A percentile compares a stretch with the other conserved stretches of the same genome.
These are phyloP conservation scores for Myxozyma udenii DNA, from an alignment of 805 yeast genomes.

Conservation along the genomic window DNA sequence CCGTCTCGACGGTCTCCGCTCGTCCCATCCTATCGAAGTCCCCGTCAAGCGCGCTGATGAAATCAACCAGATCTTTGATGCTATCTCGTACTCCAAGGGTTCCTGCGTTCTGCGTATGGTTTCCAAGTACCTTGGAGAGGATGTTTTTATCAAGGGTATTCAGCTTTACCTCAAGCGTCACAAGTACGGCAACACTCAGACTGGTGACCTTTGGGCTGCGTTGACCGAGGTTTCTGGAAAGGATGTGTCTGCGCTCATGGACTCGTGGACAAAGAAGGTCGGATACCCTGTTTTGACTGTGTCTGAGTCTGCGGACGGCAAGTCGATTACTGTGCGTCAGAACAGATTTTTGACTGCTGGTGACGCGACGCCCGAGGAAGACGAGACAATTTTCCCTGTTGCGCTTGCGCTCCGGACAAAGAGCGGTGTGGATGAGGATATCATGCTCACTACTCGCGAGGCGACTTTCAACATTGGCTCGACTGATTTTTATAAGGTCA, in stretches of 20 bases:
- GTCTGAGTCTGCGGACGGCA: conserved; percentile 38
- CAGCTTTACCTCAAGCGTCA: conserved; percentile 62
- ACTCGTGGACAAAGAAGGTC: conserved; percentile 66
- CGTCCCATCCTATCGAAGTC: conserved; percentile 83
- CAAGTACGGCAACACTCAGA: conserved; percentile 66
- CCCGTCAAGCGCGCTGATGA: conserved; percentile 76
- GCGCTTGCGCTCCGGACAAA: conserved; percentile 54
- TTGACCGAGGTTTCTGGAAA: conserved; percentile 60
- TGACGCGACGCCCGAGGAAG: conserved; percentile 57
- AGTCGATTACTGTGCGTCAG: conserved; percentile 48
- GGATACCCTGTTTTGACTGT: conserved; percentile 72
- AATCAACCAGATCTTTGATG: conserved; percentile 80
- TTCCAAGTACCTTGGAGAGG: conserved; percentile 65
- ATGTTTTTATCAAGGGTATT: conserved; percentile 68
- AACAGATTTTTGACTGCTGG: conserved; percentile 62
- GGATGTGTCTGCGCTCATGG: conserved; percentile 59
- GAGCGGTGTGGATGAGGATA: conserved; percentile 58
- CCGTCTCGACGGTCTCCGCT: conserved; percentile 66
- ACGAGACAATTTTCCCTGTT: conserved; percentile 53
- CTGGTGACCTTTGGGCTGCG: conserved; percentile 69
- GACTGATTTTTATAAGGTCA: conserved; percentile 52
- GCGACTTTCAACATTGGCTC: conserved; percentile 46
- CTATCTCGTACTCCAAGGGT: conserved; percentile 77
- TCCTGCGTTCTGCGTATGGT: conserved; percentile 76
- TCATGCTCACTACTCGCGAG: conserved; percentile 53